Conservation (phyloP, 306 rosid species). For the Prunus dulcis region DNA sequence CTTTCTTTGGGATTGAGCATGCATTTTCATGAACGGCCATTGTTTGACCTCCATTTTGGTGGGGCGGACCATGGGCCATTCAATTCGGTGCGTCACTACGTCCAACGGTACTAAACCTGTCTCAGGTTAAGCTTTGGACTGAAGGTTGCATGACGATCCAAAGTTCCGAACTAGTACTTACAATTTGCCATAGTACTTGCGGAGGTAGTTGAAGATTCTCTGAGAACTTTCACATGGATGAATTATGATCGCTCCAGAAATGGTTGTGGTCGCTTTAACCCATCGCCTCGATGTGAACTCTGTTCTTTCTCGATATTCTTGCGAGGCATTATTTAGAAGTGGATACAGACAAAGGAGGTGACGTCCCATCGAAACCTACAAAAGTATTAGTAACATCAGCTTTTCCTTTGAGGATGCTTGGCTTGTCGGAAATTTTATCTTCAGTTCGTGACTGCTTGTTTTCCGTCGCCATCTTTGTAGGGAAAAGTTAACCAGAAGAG, state of each 20-base stretch:
- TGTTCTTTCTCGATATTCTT: not conserved
- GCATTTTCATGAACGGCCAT: too few relatives aligned
- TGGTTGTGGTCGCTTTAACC: not conserved
- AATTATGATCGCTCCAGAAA: not conserved
- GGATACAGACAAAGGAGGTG: constrained; percentile 13
- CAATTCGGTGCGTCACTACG: not conserved
- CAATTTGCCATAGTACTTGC: not conserved
- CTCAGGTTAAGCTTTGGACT: not conserved
- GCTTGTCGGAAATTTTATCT: not conserved
- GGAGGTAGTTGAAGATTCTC: constrained; percentile 13
- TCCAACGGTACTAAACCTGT: not conserved
- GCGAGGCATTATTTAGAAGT: constrained; percentile 1
- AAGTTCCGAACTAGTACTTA: not conserved
- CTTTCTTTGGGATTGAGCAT: too few relatives aligned
- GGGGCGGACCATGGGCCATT: too few relatives aligned
- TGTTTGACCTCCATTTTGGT: too few relatives aligned
- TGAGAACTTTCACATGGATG: constrained; percentile 21
- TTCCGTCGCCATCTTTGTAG: not conserved
- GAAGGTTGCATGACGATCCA: not conserved
- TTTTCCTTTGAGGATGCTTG: not conserved
- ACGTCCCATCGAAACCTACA: not conserved
- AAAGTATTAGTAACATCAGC: not conserved
- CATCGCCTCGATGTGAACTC: not conserved
- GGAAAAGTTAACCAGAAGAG: not conserved
- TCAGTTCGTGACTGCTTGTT: not conserved